Percentiles rank a stretch among this genome's conserved stretches.
These are phyloP conservation scores for Geopyxis carbonaria DNA, from an alignment of 495 filamentous ascomycete species.

Conservation along the genomic window DNA sequence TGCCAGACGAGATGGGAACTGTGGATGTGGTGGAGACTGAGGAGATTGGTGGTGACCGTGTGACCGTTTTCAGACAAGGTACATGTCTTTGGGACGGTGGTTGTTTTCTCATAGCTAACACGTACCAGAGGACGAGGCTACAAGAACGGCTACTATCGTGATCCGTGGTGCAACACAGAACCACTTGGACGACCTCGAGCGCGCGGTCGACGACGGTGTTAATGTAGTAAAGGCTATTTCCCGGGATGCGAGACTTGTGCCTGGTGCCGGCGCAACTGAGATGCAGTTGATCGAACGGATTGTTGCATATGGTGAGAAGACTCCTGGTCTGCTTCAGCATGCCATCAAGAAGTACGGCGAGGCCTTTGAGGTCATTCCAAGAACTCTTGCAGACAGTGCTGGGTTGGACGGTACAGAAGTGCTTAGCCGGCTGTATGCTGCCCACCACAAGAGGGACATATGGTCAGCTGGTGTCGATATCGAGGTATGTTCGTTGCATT, in stretches of 20 bases:
- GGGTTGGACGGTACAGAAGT: constrained; percentile 94
- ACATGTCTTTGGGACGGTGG: neutral
- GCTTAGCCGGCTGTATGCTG: constrained; percentile 75
- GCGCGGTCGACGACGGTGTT: constrained; percentile 94
- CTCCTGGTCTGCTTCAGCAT: constrained; percentile 80
- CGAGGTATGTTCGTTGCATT: constrained; percentile 36
- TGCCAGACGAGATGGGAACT: constrained; percentile 97
- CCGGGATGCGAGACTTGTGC: constrained; percentile 74
- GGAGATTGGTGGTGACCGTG: constrained; percentile 95
- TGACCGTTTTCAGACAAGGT: constrained; percentile 88
- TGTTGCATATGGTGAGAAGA: constrained; percentile 72
- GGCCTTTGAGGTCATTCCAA: constrained; percentile 91
- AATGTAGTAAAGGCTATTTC: constrained; percentile 98
- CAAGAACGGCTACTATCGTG: constrained; percentile 85
- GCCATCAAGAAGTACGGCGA: constrained; percentile 94
- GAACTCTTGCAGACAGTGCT: constrained; percentile 82
- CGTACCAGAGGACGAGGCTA: constrained; percentile 55
- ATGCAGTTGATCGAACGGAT: constrained; percentile 89
- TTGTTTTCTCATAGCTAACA: constrained; percentile 5
- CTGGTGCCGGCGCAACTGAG: constrained; percentile 90
- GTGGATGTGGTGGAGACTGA: constrained; percentile 93
- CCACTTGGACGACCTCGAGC: constrained; percentile 91
- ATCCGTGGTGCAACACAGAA: constrained; percentile 94
- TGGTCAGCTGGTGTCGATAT: constrained; percentile 90
- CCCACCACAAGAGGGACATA: constrained; percentile 70